Base-by-base conservation (phyloP, 257 asterid genomes). In the Gentiana straminea region DNA sequence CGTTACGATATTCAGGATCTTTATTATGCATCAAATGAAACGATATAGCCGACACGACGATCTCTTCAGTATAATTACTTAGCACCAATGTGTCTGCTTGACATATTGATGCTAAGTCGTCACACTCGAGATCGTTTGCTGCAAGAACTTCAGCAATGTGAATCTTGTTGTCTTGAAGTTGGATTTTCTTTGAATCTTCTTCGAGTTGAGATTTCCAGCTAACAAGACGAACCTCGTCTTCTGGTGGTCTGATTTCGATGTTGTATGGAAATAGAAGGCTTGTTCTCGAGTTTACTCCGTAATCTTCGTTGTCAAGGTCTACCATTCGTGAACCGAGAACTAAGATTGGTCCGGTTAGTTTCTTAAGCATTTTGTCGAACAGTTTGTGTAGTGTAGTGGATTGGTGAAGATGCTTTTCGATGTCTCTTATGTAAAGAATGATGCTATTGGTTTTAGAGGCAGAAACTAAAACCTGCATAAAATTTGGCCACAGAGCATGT, bases 191-290 rank as follows among this genome's bases (percentile, higher is more conserved):
- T 84, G 83, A 85, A 56, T 88, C 95, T 68, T 83, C 94, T 64
- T 86, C 99, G 66, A 92, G 71, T 63, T 88, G 97, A 57, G 82
- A 77, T 77, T 88, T 85, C 99, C 99, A 92, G 76, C 73, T 77
- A 38, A 63, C 64, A 43, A 83, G 93, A 75, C 73, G 82, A 60
- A 70, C 67, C 65, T 86, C 99, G 55, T 92, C 95, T 70, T 85
- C 89, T 7, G 99, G 99, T 3, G 94, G 84, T 50, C 84, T 81
- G 59, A 92, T 81, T 54, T 81, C 90, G 39, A 92, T 81, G 59
- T 81, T 81, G 80, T 85, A 92, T 54, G 97, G 91, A 80, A 92
- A 85, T 56, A 85, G 59, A 71, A 67, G 72, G 54, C 75, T 66
- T 47, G 85, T 75, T 72, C 54, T 83, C 61, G 83, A 91, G 32